Evolutionary conservation across 441 rosid species (phyloP).

Genomic region (Populus hybrid): DNA sequence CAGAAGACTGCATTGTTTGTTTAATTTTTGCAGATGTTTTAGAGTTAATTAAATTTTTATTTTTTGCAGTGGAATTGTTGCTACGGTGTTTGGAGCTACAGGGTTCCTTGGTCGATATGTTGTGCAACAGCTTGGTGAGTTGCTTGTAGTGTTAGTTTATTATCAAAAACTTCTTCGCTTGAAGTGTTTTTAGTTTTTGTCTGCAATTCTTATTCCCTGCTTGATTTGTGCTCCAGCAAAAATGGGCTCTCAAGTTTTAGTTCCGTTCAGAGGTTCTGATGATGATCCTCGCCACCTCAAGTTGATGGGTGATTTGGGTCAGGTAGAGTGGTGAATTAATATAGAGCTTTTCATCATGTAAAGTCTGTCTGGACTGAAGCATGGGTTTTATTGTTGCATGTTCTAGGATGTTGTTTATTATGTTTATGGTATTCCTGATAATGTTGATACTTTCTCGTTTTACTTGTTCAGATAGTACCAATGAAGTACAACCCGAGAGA

Average conservation of each 20-base stretch:
- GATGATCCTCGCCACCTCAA: constrained; percentile 91
- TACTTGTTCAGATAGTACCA: constrained; percentile 72
- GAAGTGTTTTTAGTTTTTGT: not conserved
- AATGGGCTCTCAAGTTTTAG: constrained; percentile 97
- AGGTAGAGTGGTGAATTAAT: constrained; percentile 42
- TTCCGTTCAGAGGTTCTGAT: constrained; percentile 97
- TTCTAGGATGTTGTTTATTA: not conserved
- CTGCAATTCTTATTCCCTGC: not conserved
- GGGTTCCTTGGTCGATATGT: constrained; percentile 99
- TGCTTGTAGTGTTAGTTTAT: not conserved
- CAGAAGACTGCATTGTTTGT: too few relatives aligned
- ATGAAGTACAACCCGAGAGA: constrained; percentile 90
- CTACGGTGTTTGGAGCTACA: constrained; percentile 97
- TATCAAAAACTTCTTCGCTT: not conserved
- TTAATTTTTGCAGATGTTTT: too few relatives aligned
- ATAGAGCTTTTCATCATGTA: not conserved
- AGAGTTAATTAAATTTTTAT: too few relatives aligned
- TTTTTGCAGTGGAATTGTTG: constrained; percentile 77
- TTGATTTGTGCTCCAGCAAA: constrained; percentile 56
- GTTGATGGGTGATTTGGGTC: constrained; percentile 99
- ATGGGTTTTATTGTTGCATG: not conserved
- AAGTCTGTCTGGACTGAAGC: not conserved
- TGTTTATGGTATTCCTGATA: constrained; percentile 3
- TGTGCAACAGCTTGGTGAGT: constrained; percentile 98
- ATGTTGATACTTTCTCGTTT: constrained; percentile 13